phyloP scores from a whole-genome alignment of 192 early-diverging fungal genomes.

The Coemansia sp. region DNA sequence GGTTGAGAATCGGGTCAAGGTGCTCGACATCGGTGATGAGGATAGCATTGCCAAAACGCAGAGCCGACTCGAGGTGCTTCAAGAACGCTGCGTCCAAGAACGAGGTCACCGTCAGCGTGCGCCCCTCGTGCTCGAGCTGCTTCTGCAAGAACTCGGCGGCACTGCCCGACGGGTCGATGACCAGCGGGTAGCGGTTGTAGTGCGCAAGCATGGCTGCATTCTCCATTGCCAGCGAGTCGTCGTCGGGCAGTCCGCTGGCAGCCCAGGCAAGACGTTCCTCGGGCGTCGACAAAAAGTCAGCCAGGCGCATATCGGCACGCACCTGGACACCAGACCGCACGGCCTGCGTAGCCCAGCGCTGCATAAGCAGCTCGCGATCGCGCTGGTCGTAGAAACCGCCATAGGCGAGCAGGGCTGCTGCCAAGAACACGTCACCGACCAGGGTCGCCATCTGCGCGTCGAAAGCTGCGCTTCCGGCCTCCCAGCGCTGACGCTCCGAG shows the following conservation, averaged over 20 bases:
- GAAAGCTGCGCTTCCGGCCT: constrained; percentile 82
- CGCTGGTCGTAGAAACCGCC: constrained; percentile 98
- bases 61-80: constrained; percentile 95
- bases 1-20: constrained; percentile 95
- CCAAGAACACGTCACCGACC: constrained; percentile 92
- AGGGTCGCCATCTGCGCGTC: constrained; percentile 96
- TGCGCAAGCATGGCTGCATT: constrained; percentile 97
- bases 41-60: constrained; percentile 98
- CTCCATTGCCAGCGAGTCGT: constrained; percentile 87
- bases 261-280: constrained; percentile 93
- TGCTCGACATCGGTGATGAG: constrained; percentile 97
- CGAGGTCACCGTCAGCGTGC: constrained; percentile 89
- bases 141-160: constrained; percentile 84
- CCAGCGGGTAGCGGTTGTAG: constrained; percentile 93
- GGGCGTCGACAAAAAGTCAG: constrained; percentile 87
- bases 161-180: constrained; percentile 97
- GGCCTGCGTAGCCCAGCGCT: constrained; percentile 72
- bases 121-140: constrained; percentile 36
- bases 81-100: constrained; percentile 97
- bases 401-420: constrained; percentile 94
- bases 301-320: constrained; percentile 76
- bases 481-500: constrained; percentile 94
- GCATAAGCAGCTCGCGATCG: constrained; percentile 76
- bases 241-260: constrained; percentile 74
- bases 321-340: constrained; percentile 56